Evolutionary conservation across 2,329 filamentous ascomycete genomes (phyloP), one percentile per base, ranked within the genome.

Genomic region (Mariannaea elegans): DNA sequence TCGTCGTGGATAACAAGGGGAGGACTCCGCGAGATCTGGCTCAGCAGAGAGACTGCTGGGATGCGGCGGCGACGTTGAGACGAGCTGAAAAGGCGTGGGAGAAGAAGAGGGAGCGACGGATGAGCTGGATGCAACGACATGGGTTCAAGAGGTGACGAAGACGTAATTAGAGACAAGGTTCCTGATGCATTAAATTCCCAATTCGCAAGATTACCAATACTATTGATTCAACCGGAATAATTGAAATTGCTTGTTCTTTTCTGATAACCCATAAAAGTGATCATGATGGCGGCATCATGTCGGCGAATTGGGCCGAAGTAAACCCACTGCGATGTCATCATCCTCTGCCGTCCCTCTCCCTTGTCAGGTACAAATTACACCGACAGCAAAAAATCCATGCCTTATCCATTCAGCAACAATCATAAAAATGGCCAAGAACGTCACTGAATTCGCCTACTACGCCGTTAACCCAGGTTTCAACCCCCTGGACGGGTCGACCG

Each of bases 61-160:
- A 75, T 53, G 72, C 68, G 13, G 72, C 73, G 39, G 59, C 71
- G 8, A 75, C 73, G 13, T 27, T 75, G 59, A 65, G 72, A n/a
- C 64, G 73, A 48, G 72, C 73, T 0, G 73, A 75, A 65, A 70
- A 72, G 59, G 69, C 54, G n/a, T 75, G 73, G 73, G 71, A 73
- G 45, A 72, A 73, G 29, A 69, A 69, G 12, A 14, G 23, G 4
- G 9, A n/a, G 2, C 73, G 73, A 55, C 66, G 64, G n/a, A 67
- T 65, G 46, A 65, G 56, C 31, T 72, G 71, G 70, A 62, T 72
- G 8, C 69, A 75, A 53, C 61, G 70, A 6, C 71, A 72, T 27
- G 66, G 66, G 0, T 66, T 72, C 1, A 68, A 52, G 58, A 66
- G 66, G 49, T 69, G 18, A 27, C 9, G 24, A 9, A 27, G 6